Conservation (phyloP, 2,329 filamentous ascomycete species). For the Didymella pomorum region DNA sequence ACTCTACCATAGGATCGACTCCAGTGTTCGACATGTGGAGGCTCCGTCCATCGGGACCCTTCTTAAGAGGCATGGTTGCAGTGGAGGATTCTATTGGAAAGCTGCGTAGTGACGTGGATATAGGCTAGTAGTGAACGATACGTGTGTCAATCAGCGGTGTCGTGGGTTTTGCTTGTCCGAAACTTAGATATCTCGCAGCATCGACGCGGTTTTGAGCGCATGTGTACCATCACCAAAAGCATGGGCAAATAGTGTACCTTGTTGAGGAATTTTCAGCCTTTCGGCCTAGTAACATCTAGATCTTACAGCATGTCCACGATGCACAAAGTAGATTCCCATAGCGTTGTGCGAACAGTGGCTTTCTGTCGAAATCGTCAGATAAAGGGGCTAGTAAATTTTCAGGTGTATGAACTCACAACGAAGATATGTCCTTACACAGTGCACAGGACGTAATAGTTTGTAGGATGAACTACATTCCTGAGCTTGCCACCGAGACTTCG, state of each 20-base stretch:
- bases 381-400: neutral
- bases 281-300: neutral
- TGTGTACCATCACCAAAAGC: neutral
- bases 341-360: neutral
- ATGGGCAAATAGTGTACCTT: constrained; percentile 2
- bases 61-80: neutral
- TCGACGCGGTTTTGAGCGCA: neutral
- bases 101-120: neutral
- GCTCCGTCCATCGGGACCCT: neutral
- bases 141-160: neutral
- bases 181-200: neutral
- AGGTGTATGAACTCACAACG: neutral
- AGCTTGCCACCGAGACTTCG: no score
- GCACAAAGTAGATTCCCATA: no score
- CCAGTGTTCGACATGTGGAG: neutral
- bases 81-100: neutral
- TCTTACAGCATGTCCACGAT: neutral
- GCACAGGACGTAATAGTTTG: no score
- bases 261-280: neutral
- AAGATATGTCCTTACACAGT: neutral
- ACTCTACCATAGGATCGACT: neutral
- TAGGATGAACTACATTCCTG: neutral
- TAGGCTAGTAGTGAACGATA: neutral
- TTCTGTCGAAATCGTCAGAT: neutral
- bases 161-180: neutral